phyloP scores from a whole-genome alignment of 208 protist genomes.

The Crithidia fasciculata region DNA sequence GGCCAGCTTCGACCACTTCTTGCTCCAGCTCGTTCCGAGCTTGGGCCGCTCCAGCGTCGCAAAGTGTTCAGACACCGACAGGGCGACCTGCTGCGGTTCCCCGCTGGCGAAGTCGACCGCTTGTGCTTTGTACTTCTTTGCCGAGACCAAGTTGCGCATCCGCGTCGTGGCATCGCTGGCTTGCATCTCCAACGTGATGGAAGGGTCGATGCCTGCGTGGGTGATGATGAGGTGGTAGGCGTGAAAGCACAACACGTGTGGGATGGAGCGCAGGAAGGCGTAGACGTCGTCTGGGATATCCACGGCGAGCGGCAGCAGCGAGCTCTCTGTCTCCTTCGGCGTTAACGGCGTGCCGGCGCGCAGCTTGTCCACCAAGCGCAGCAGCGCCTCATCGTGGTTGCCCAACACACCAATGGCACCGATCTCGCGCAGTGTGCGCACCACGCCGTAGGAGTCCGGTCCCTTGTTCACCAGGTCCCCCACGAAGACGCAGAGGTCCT shows the following conservation, averaged over 20 bases:
- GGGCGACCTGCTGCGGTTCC: constrained; percentile 15
- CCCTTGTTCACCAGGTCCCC: constrained; percentile 90
- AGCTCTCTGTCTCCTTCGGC: constrained; percentile 42
- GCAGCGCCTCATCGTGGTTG: constrained; percentile 80
- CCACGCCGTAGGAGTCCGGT: constrained; percentile 69
- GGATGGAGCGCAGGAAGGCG: constrained; percentile 53
- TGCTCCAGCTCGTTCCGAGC: constrained; percentile 50
- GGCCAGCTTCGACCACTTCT: constrained; percentile 46
- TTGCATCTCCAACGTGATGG: constrained; percentile 51
- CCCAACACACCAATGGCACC: constrained; percentile 72
- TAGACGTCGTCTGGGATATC: constrained; percentile 53
- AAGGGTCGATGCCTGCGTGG: constrained; percentile 75
- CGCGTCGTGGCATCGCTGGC: constrained; percentile 40
- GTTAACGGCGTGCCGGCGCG: constrained; percentile 15
- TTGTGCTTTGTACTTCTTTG: constrained; percentile 15
- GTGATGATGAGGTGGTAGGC: constrained; percentile 62
- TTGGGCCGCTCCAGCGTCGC: constrained; percentile 39
- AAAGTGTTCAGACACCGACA: constrained; percentile 39
- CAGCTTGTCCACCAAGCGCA: constrained; percentile 51
- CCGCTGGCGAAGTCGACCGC: background rate
- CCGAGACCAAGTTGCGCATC: constrained; percentile 60
- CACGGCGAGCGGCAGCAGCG: constrained; percentile 48
- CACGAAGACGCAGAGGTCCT: constrained; percentile 70
- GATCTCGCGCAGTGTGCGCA: constrained; percentile 53
- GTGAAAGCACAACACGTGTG: constrained; percentile 74